Base-by-base conservation (phyloP, 2,329 filamentous ascomycete genomes). In the Zymoseptoria crescenta region DNA sequence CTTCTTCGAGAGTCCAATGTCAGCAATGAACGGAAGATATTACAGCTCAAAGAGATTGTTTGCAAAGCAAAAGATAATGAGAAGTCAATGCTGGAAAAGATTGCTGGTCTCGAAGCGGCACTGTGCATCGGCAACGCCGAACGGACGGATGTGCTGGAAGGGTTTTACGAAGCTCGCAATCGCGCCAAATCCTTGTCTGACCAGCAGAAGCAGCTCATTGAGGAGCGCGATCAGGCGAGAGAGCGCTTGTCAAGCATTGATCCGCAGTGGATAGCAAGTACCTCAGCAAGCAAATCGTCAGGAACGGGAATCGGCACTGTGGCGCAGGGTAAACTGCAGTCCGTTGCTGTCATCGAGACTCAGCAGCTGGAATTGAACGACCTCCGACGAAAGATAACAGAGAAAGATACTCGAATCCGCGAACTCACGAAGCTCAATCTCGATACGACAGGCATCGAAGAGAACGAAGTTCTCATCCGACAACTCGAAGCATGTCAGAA, bases 101-200 rank as follows among this genome's bases (percentile, higher is more conserved):
- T 74, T 7, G 69, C 72, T 16, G 69, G 74, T 54, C 67, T 78
- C 5, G 74, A 77, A 54, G 70, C 67, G 19, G 70, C 74, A 7
- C 64, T 78, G 35, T 70, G 73, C 35, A 65, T 72, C 13, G 72
- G 75, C 20, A 78, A 79, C 59, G 69, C 70, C 16, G 70, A 75
- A 57, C 75, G 74, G 56, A 51, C 76, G 0, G 77, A 79, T 58
- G 72, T 67, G 4, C 62, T 72, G 9, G 68, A 72, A 59, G 67
- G 65, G 13, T 69, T 70, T 45, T 60, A 68, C 55, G 65, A 70
- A 30, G 66, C 73, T 9, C 70, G 75, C 56, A 70, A 74, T 52
- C 67, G 74, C 52, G 57, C 75, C 8, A 69, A 67, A 49, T 71
- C 70, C 54, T 58, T 74, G 8, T 65, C 62, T 29, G 59, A 64